Conservation (phyloP, 2,329 filamentous ascomycete genomes). For the Albophoma yamanashiensis region DNA sequence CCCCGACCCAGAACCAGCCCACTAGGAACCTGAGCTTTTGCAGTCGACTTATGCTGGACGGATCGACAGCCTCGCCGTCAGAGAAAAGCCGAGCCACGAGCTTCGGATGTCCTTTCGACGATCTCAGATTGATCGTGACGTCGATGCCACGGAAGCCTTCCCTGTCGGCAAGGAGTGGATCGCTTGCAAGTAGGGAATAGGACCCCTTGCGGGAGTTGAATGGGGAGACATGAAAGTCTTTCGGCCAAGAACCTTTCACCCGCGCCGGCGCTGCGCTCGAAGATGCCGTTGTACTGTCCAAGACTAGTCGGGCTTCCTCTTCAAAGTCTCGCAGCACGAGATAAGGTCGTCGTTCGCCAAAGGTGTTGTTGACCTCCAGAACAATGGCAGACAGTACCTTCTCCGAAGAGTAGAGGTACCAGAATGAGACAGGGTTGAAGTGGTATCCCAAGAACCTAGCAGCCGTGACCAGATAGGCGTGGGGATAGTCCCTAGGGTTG, state of each 20-base stretch:
- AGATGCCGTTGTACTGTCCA: neutral
- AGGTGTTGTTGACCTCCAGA: slow-evolving; percentile 68
- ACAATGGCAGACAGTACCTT: slow-evolving; percentile 53
- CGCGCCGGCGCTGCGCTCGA: slow-evolving; percentile 1
- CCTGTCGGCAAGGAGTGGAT: slow-evolving; percentile 29
- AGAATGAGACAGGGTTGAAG: slow-evolving; percentile 70
- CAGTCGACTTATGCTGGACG: slow-evolving; percentile 28
- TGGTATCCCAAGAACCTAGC: slow-evolving; percentile 58
- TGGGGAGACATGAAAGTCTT: slow-evolving; percentile 68
- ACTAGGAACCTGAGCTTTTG: slow-evolving; percentile 36
- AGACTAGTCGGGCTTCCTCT: slow-evolving; percentile 8
- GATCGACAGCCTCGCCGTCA: slow-evolving; percentile 36
- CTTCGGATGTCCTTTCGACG: slow-evolving; percentile 49
- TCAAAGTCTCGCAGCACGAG: slow-evolving; percentile 16
- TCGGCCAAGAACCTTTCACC: slow-evolving; percentile 46
- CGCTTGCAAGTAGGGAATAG: slow-evolving; percentile 39
- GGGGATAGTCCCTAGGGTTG: slow-evolving; percentile 49
- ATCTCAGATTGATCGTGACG: slow-evolving; percentile 49
- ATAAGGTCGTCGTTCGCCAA: slow-evolving; percentile 50
- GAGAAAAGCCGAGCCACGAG: slow-evolving; percentile 51
- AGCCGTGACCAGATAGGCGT: slow-evolving; percentile 62
- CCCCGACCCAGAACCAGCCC: slow-evolving; percentile 57
- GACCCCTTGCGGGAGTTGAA: slow-evolving; percentile 55
- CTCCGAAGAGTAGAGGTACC: slow-evolving; percentile 59
- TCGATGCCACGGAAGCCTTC: slow-evolving; percentile 34